phyloP scores from a whole-genome alignment of 1,139 yeast species.

The Saccharomyces hybrid region DNA sequence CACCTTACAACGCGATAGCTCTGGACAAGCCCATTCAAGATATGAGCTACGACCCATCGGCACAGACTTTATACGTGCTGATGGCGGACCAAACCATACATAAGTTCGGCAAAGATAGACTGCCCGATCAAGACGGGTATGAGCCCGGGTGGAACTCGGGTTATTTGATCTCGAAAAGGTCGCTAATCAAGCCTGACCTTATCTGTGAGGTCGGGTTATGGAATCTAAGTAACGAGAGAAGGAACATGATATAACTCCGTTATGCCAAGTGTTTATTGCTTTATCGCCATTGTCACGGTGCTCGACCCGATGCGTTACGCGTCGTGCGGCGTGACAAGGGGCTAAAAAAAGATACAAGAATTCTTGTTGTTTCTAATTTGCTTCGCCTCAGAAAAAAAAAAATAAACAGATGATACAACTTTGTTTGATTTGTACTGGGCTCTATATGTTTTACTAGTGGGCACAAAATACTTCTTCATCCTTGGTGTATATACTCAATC shows the following conservation, averaged over 20 bases:
- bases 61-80: not conserved
- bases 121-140: not conserved
- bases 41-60: not conserved
- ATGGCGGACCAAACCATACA: not conserved
- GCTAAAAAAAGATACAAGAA: slow-evolving; percentile 1
- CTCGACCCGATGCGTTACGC: not conserved
- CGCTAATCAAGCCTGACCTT: not conserved
- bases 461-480: not conserved
- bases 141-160: not conserved
- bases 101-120: not conserved
- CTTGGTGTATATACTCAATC: not conserved
- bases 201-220: not conserved
- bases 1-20: not conserved
- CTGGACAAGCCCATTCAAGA: not conserved
- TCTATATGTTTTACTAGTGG: not conserved
- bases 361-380: slow-evolving; percentile 1
- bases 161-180: not conserved
- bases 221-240: not conserved
- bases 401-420: not conserved
- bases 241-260: not conserved
- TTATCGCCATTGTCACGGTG: too few species aligned
- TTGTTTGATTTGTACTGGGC: not conserved
- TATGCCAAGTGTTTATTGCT: not conserved
- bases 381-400: not conserved
- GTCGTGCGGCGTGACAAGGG: slow-evolving; percentile 2